phyloP scores from a whole-genome alignment of 495 filamentous ascomycete genomes.

The Entonaema liquescens region DNA sequence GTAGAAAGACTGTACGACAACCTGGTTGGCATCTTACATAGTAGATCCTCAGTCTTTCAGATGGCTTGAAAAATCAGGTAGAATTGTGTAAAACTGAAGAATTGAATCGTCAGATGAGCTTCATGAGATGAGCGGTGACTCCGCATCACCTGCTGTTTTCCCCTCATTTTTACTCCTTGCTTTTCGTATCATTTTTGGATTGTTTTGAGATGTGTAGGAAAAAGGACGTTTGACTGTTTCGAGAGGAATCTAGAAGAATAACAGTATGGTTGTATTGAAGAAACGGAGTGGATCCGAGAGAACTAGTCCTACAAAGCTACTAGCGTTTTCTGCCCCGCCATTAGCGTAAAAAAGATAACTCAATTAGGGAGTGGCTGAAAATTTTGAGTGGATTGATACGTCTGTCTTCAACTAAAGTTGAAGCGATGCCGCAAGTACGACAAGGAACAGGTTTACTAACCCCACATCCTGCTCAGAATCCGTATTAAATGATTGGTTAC shows the following conservation, averaged over 20 bases:
- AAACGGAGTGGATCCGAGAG: slow-evolving; percentile 7
- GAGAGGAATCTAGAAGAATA: slow-evolving; percentile 34
- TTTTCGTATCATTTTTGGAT: neutral
- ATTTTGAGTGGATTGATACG: slow-evolving; percentile 35
- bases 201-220: neutral
- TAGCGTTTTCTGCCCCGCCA: slow-evolving; percentile 27
- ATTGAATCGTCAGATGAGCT: neutral
- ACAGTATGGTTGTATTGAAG: neutral
- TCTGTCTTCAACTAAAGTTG: slow-evolving; percentile 11
- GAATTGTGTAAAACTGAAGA: neutral
- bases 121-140: neutral
- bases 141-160: neutral
- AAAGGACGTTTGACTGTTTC: slow-evolving; percentile 12
- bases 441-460: slow-evolving; percentile 17
- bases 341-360: slow-evolving; percentile 24
- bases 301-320: neutral
- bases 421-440: slow-evolving; percentile 41
- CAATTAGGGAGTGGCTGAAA: slow-evolving; percentile 37
- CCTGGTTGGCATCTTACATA: neutral
- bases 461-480: slow-evolving; percentile 25
- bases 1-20: no score
- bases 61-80: neutral
- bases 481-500: slow-evolving; percentile 38
- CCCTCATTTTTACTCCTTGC: slow-evolving; percentile 3
- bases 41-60: neutral